These are phyloP conservation scores for Cucurbitaria berberidis DNA, from an alignment of 2,329 filamentous ascomycete species.

Conservation along the genomic window DNA sequence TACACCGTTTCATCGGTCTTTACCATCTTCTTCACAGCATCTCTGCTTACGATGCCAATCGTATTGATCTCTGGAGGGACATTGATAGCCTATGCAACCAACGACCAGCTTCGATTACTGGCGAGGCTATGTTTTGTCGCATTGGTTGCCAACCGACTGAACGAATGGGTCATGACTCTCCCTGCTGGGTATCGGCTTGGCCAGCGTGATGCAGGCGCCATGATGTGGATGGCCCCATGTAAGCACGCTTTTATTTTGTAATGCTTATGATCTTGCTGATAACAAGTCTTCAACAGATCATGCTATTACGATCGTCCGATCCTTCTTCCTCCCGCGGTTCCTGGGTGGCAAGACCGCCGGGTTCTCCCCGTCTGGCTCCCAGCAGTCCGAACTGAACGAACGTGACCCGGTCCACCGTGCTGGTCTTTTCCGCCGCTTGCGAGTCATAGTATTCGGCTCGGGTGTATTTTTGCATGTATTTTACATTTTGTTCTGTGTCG, in stretches of 20 bases:
- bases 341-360: constrained; percentile 11
- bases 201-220: constrained; percentile 7
- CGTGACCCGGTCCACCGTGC: constrained; percentile 6
- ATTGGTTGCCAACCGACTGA: constrained; percentile 6
- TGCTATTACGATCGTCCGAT: constrained; percentile 11
- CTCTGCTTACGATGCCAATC: constrained; percentile 11
- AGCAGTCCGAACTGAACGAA: constrained; percentile 8
- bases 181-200: constrained; percentile 12
- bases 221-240: constrained; percentile 16
- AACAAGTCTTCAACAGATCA: neutral
- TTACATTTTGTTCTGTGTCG: constrained; percentile 9
- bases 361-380: constrained; percentile 10
- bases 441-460: constrained; percentile 11
- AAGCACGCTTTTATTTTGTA: neutral
- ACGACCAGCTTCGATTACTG: constrained; percentile 6
- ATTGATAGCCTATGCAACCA: constrained; percentile 8
- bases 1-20: constrained; percentile 10
- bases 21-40: constrained; percentile 10
- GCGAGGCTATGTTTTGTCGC: constrained; percentile 6
- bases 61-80: constrained; percentile 7
- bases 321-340: constrained; percentile 10
- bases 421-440: constrained; percentile 6
- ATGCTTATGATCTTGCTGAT: neutral
- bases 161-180: constrained; percentile 10
- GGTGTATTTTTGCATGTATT: constrained; percentile 9